Evolutionary conservation across 2,329 filamentous ascomycete genomes (phyloP), one percentile per base, ranked within the genome.

Genomic region (Xylariaceae sp.): DNA sequence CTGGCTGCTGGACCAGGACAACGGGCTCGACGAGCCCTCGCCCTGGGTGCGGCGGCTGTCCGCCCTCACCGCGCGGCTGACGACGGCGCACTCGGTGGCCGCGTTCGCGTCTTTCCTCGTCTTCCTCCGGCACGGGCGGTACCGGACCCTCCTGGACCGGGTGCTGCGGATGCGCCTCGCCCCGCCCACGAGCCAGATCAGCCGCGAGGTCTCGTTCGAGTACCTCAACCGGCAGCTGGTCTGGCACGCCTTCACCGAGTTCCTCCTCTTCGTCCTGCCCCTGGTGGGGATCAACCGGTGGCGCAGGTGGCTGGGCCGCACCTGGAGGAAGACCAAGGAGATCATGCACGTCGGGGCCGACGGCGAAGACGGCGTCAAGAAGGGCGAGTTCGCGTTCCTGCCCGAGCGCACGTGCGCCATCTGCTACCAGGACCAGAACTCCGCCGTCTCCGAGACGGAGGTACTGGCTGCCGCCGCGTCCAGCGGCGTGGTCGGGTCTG

Each of bases 181-280:
- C 3, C 83, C 92, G 6, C 83, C 84, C 5, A 89, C 83, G 3
- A 87, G 77, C 52, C 85, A 94, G 55, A 83, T 93, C 43, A 86
- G 78, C 55, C 75, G 90, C 19, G 88, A 96, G 59, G 89, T 98
- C 17, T 94, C 86, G 1, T 96, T 98, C 55, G 92, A 98, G 61
- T 96, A 95, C 52, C 75, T 96, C 31, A 98, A 98, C 58, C 80
- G 92, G 30, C 92, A 98, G 62, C 77, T 98, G 9, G 92, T 98
- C 23, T 98, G 92, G 92, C 92, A 98, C 61, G 92, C 92, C n/a
- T 94, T 98, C 52, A 98, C 92, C 17, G 92, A 98, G 57, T 98
- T 98, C 50, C 68, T 98, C n/a, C 74, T 98, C 19, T 98, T 96
- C 58, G 75, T 96, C 13, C 70, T 98, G n/a, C 92, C 92, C 0